Conservation (phyloP, 805 yeast genomes). For the Yarrowia osloensis region DNA sequence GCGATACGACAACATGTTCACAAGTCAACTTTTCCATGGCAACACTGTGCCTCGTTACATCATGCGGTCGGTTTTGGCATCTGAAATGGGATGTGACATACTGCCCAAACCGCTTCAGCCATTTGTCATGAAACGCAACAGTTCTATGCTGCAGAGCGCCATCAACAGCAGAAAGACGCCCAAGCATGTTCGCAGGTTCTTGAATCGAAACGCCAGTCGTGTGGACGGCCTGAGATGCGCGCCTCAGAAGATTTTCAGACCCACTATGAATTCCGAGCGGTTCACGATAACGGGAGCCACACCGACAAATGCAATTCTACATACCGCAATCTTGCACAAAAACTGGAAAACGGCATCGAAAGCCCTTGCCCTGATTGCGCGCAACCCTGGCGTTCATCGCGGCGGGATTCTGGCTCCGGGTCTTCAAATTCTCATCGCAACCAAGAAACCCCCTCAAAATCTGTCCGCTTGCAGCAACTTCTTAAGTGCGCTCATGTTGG, state of each 20-base stretch:
- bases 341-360: background rate
- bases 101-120: background rate
- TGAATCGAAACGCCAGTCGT: background rate
- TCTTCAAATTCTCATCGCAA: background rate
- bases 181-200: background rate
- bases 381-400: background rate
- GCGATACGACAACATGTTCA: background rate
- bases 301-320: background rate
- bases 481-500: background rate
- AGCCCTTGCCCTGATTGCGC: background rate
- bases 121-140: constrained; percentile 1
- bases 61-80: background rate
- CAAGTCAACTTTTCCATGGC: background rate
- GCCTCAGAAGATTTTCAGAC: background rate
- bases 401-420: background rate
- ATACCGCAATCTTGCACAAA: background rate
- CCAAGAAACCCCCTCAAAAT: background rate
- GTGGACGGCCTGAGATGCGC: background rate
- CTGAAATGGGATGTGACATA: background rate
- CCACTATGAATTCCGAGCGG: background rate
- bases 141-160: background rate
- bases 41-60: background rate
- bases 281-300: background rate
- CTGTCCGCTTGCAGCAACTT: background rate
- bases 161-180: background rate